Base-by-base conservation (phyloP, 176 grass and related monocot genomes). In the Hordeum marinum region DNA sequence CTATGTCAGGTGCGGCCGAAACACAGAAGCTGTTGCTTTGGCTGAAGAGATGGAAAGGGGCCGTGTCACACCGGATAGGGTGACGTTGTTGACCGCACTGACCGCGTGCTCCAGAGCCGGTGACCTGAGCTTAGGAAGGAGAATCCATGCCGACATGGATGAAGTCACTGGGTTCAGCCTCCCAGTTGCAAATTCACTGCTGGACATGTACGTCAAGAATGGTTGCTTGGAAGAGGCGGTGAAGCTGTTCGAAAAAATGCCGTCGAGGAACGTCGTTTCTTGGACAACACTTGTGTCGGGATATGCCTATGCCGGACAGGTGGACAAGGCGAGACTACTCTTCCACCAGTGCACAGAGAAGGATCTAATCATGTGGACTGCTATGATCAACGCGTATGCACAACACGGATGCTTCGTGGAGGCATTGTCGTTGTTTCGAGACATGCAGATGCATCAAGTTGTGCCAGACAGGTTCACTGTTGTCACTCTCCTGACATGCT, bases 331-430 rank as follows among this genome's bases (percentile, higher is more conserved):
- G 15, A 92, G 90, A 75, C 7, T 34, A 29, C 73, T 92, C 58
- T 94, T 94, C 84, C 42, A 86, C 67, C 79, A 80, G 48, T 84
- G 85, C 45, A n/a, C 57, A 15, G 75, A 84, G 27, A 94, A 85
- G 79, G 93, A 94, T 88, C 75, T 94, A 29, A 87, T 94, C 45
- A 71, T 92, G 27, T 92, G 90, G 93, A 92, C 90, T 68, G 85
- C 88, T 13, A 88, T 94, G 87, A 90, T 94, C 70, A 92, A 94
- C 7, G 93, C 79, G 1, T 94, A 77, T 57, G 88, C 81, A 71
- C 90, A 88, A 11, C 80, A 88, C 24, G 80, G 83, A 69, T 81
- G 69, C n/a, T 94, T 86, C 4, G 80, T 90, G 32, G 90, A 89
- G 72, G 93, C 90, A 20, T 18, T 95, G 80, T 27, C 65, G 74